phyloP scores from a whole-genome alignment of 345 rosid species.

The Citrus maxima region DNA sequence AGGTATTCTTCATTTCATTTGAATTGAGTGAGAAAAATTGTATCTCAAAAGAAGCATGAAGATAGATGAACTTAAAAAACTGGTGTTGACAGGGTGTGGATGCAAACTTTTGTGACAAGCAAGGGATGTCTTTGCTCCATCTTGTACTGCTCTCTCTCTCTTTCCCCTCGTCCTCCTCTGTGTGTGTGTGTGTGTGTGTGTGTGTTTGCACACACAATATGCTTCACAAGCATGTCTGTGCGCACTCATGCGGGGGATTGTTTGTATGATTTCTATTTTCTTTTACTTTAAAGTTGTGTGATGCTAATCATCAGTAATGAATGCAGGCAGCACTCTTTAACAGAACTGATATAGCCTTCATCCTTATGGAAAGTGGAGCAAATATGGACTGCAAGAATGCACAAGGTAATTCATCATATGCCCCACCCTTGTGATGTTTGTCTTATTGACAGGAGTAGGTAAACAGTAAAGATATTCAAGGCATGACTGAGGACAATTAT shows the following conservation, averaged over 20 bases:
- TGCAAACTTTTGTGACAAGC: slow-evolving; percentile 87
- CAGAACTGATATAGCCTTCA: slow-evolving; percentile 69
- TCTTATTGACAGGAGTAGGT: not conserved
- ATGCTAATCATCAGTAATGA: slow-evolving; percentile 18
- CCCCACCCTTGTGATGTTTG: not conserved
- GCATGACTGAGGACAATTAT: not conserved
- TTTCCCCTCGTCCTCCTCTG: not conserved
- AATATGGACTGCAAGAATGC: slow-evolving; percentile 81
- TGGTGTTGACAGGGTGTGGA: slow-evolving; percentile 65
- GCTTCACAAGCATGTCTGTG: not conserved
- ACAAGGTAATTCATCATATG: slow-evolving; percentile 53
- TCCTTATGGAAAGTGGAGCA: slow-evolving; percentile 82
- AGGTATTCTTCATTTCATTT: slow-evolving; percentile 44
- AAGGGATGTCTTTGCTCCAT: slow-evolving; percentile 89
- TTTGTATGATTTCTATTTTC: not conserved
- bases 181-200: not conserved
- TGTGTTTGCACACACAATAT: not conserved
- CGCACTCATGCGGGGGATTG: not conserved
- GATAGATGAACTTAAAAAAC: slow-evolving; percentile 12
- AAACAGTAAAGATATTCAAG: not conserved
- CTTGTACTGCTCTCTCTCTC: slow-evolving; percentile 41
- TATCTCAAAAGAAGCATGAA: not conserved
- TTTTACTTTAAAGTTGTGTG: not conserved
- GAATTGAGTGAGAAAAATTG: not conserved
- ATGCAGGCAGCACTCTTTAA: slow-evolving; percentile 80